Percentiles rank a stretch among this genome's conserved stretches.
Evolutionary conservation across 1,139 yeast species (phyloP).

Genomic region (Pichia kudriavzevii): DNA sequence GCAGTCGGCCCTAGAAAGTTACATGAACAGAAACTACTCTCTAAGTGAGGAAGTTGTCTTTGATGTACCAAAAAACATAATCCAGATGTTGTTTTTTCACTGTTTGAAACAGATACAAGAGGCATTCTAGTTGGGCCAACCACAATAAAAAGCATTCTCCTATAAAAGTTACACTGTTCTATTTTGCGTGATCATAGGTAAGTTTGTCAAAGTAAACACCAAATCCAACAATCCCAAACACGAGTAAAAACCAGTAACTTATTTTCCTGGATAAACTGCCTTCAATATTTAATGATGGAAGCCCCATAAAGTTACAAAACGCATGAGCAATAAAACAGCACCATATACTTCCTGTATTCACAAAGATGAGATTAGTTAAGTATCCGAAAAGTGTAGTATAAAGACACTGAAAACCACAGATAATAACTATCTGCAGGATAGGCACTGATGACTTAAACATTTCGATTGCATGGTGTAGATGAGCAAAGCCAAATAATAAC

Average conservation of each 20-base stretch:
- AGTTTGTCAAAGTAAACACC: constrained; percentile 28
- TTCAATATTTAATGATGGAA: constrained; percentile 43
- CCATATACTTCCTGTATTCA: constrained; percentile 51
- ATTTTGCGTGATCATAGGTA: too few species aligned
- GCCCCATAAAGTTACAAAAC: constrained; percentile 72
- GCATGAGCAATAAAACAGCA: constrained; percentile 58
- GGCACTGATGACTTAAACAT: constrained; percentile 29
- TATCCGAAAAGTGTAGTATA: constrained; percentile 82
- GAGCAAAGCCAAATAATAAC: constrained; percentile 81
- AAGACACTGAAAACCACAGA: constrained; percentile 48
- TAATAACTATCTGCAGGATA: constrained; percentile 31
- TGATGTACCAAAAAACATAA: too few species aligned
- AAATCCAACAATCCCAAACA: constrained; percentile 33
- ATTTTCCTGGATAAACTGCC: constrained; percentile 15
- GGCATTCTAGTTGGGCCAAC: too few species aligned
- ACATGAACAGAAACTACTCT: too few species aligned
- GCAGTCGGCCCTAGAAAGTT: too few species aligned
- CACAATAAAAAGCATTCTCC: too few species aligned
- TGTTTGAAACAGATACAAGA: too few species aligned
- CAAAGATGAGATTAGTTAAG: constrained; percentile 55
- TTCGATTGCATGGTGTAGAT: constrained; percentile 75
- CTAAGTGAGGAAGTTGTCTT: too few species aligned
- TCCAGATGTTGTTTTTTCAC: too few species aligned
- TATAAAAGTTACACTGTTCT: too few species aligned
- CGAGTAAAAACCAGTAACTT: constrained; percentile 37